These are phyloP conservation scores for Pisolithus tinctorius DNA, from an alignment of 768 basidiomycete genomes.

Conservation along the genomic window DNA sequence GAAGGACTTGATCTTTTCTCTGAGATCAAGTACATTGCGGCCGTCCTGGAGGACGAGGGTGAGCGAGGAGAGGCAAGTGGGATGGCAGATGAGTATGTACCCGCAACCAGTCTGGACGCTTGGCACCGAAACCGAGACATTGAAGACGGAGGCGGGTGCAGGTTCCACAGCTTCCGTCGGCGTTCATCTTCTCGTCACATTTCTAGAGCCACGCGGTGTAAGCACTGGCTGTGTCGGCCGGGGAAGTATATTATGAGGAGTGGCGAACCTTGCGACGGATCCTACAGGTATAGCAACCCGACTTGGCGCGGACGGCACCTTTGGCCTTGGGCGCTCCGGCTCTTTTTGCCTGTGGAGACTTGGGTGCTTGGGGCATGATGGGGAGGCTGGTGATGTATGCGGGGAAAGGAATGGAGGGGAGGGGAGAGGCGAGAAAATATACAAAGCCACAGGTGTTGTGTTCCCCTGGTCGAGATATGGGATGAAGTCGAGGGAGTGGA, in stretches of 20 bases:
- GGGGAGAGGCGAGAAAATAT: background rate
- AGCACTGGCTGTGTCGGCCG: conserved; percentile 4
- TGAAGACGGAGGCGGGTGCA: conserved; percentile 77
- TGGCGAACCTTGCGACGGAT: conserved; percentile 69
- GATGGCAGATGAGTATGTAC: conserved; percentile 33
- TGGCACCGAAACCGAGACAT: conserved; percentile 79
- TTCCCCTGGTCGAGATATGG: background rate
- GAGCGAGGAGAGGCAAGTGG: conserved; percentile 2
- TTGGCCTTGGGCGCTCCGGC: conserved; percentile 64
- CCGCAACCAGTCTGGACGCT: conserved; percentile 80
- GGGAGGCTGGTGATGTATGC: conserved; percentile 15
- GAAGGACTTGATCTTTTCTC: conserved; percentile 75
- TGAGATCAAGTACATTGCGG: conserved; percentile 57
- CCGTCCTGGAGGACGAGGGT: conserved; percentile 44
- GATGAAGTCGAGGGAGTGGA: too few species aligned
- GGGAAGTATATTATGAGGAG: conserved; percentile 2
- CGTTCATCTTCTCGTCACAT: conserved; percentile 71
- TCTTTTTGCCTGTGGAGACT: conserved; percentile 34
- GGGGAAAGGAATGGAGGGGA: conserved; percentile 7
- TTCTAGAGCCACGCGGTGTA: conserved; percentile 43
- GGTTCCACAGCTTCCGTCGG: conserved; percentile 61
- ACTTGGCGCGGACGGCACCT: conserved; percentile 79
- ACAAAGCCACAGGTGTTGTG: conserved; percentile 1
- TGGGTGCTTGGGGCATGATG: conserved; percentile 34
- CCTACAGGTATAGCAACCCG: conserved; percentile 84